A percentile compares a stretch with the other conserved stretches of the same genome.
phyloP scores from a whole-genome alignment of 2,329 filamentous ascomycete species.

The Cytospora mali region DNA sequence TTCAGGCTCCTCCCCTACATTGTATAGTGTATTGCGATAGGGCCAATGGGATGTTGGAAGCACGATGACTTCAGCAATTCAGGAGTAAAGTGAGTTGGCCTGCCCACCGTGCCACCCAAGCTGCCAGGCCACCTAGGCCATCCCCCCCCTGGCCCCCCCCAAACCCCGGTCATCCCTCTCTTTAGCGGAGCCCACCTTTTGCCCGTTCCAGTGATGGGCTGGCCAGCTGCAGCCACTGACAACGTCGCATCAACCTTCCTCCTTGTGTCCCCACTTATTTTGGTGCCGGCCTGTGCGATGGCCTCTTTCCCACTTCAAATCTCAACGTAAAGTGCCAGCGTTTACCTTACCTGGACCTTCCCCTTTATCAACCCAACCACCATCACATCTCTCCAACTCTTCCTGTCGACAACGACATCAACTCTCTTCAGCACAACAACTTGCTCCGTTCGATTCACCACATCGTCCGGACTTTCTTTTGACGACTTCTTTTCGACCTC shows the following conservation, averaged over 20 bases:
- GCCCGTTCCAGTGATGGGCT: constrained; percentile 27
- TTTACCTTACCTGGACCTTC: constrained; percentile 24
- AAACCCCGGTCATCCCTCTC: constrained; percentile 6
- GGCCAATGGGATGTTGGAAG: neutral
- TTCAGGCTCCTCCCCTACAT: too few relatives aligned
- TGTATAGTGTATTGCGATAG: too few relatives aligned
- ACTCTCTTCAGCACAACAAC: constrained; percentile 20
- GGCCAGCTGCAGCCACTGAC: constrained; percentile 21
- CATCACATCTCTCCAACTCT: constrained; percentile 26
- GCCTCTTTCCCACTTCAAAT: constrained; percentile 30
- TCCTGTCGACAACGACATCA: constrained; percentile 27
- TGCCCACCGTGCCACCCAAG: neutral
- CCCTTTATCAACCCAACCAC: constrained; percentile 29
- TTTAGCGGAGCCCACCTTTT: constrained; percentile 21
- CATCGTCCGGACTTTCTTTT: constrained; percentile 32
- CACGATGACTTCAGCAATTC: neutral
- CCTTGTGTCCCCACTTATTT: constrained; percentile 24
- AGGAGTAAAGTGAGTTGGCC: neutral
- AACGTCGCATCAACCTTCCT: constrained; percentile 22
- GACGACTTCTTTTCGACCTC: constrained; percentile 35
- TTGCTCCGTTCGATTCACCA: constrained; percentile 25
- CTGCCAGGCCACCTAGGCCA: constrained; percentile 4
- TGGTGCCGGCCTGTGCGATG: constrained; percentile 27
- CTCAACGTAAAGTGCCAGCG: constrained; percentile 28
- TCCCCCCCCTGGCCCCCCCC: neutral